Percentiles rank a stretch among this genome's conserved stretches.
These are phyloP conservation scores for Crithidia brevicula DNA, from an alignment of 208 protist species.

Conservation along the genomic window DNA sequence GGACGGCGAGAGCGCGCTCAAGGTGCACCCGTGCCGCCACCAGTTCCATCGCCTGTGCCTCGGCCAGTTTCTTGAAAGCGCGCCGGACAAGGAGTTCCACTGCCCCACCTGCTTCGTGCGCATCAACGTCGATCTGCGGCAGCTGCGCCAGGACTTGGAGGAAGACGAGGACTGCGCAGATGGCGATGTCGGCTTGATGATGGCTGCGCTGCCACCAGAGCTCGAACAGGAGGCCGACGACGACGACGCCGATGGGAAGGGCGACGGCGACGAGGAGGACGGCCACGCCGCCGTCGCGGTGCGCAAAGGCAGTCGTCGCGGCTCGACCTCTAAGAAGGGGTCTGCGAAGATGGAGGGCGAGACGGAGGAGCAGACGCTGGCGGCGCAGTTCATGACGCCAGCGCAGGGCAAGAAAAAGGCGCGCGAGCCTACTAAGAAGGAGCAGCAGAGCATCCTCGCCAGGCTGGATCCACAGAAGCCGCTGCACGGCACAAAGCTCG, in stretches of 20 bases:
- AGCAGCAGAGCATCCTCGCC: slow-evolving; percentile 61
- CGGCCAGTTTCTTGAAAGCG: slow-evolving; percentile 86
- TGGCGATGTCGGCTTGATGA: slow-evolving; percentile 40
- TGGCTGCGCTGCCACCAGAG: slow-evolving; percentile 76
- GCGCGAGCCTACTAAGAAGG: slow-evolving; percentile 42
- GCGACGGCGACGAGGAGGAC: background rate
- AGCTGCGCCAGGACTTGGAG: slow-evolving; percentile 57
- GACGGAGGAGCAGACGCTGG: slow-evolving; percentile 10
- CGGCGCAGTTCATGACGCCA: slow-evolving; percentile 7
- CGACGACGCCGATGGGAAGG: slow-evolving; percentile 18
- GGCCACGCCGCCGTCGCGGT: background rate
- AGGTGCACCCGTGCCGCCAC: slow-evolving; percentile 82
- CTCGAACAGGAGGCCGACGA: slow-evolving; percentile 50
- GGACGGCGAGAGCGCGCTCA: slow-evolving; percentile 52
- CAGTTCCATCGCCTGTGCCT: slow-evolving; percentile 87
- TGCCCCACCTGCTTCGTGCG: slow-evolving; percentile 88
- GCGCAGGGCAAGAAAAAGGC: slow-evolving; percentile 1
- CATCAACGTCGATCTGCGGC: slow-evolving; percentile 88
- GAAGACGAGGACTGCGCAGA: slow-evolving; percentile 62
- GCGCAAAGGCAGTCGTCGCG: slow-evolving; percentile 12
- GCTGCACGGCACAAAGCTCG: slow-evolving; percentile 88
- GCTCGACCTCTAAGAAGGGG: slow-evolving; percentile 8
- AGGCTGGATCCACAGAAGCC: slow-evolving; percentile 81
- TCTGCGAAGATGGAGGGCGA: background rate
- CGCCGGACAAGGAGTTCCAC: slow-evolving; percentile 71